Conservation (phyloP, 1,284 basidiomycete genomes). For the Heterobasidion occidentale region DNA sequence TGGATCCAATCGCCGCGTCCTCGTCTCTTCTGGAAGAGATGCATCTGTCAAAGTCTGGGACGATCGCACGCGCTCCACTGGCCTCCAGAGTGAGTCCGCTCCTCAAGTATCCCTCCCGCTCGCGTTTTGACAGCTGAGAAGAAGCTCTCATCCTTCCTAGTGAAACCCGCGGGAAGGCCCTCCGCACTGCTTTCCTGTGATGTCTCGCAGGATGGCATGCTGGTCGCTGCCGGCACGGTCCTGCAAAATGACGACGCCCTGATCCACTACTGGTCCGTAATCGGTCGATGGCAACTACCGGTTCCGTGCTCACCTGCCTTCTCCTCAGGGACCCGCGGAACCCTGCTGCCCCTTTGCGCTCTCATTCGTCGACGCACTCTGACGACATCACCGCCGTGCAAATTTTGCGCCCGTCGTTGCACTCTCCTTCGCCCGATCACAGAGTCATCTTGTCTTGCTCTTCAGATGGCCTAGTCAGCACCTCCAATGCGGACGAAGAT, state of each 20-base stretch:
- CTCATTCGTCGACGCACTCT: slow-evolving; percentile 63
- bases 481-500: slow-evolving; percentile 55
- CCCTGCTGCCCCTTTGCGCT: slow-evolving; percentile 38
- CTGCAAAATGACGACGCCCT: slow-evolving; percentile 62
- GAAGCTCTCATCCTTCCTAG: slow-evolving; percentile 30
- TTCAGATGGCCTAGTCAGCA: slow-evolving; percentile 63
- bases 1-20: slow-evolving; percentile 21
- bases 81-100: slow-evolving; percentile 48
- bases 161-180: slow-evolving; percentile 30
- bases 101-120: slow-evolving; percentile 6
- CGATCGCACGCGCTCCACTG: slow-evolving; percentile 42
- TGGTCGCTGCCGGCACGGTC: slow-evolving; percentile 66
- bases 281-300: slow-evolving; percentile 1
- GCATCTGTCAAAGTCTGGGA: slow-evolving; percentile 67
- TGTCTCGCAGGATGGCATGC: slow-evolving; percentile 54
- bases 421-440: slow-evolving; percentile 2
- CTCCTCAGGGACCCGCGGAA: slow-evolving; percentile 49
- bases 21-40: slow-evolving; percentile 59
- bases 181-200: slow-evolving; percentile 57
- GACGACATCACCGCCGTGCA: slow-evolving; percentile 69
- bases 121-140: slow-evolving; percentile 36
- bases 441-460: slow-evolving; percentile 58
- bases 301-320: not conserved
- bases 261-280: slow-evolving; percentile 61
- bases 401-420: slow-evolving; percentile 32